These are phyloP conservation scores for Gymnopus androsaceus DNA, from an alignment of 1,284 basidiomycete species.

Conservation along the genomic window DNA sequence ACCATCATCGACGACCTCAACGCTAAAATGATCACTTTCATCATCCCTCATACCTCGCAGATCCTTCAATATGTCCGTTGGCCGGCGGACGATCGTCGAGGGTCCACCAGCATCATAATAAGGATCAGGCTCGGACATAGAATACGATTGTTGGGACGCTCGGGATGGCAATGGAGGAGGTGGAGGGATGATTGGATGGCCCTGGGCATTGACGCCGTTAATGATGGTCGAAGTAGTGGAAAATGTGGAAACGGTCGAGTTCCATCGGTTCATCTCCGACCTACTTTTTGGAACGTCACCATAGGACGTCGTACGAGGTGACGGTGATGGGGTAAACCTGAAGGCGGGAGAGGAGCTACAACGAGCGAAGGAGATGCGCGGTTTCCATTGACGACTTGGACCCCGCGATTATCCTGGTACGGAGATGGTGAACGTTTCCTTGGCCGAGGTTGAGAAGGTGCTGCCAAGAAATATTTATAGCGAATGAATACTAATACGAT, in stretches of 20 bases:
- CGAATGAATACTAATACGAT: not conserved
- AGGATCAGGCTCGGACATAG: slow-evolving; percentile 6
- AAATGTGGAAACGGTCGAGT: no score
- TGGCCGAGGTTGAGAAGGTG: not conserved
- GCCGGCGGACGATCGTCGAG: slow-evolving; percentile 27
- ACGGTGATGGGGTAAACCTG: no score
- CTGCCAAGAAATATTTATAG: not conserved
- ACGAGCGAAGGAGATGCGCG: not conserved
- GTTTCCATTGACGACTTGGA: not conserved
- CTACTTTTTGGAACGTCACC: not conserved
- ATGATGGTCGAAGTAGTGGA: slow-evolving; percentile 5
- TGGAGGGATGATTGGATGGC: slow-evolving; percentile 5
- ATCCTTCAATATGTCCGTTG: slow-evolving; percentile 33
- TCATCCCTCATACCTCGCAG: slow-evolving; percentile 1
- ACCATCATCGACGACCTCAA: not conserved
- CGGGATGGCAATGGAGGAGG: no score
- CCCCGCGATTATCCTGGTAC: not conserved
- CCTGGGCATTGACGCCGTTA: slow-evolving; percentile 16
- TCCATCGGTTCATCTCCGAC: slow-evolving; percentile 10
- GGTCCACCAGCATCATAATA: slow-evolving; percentile 16
- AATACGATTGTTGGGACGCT: not conserved
- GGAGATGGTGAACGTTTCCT: slow-evolving; percentile 1
- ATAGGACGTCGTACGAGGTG: no score
- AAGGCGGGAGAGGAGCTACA: not conserved
- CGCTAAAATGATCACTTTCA: not conserved